phyloP scores from a whole-genome alignment of 1,284 basidiomycete species.

The Pisolithus thermaeus region DNA sequence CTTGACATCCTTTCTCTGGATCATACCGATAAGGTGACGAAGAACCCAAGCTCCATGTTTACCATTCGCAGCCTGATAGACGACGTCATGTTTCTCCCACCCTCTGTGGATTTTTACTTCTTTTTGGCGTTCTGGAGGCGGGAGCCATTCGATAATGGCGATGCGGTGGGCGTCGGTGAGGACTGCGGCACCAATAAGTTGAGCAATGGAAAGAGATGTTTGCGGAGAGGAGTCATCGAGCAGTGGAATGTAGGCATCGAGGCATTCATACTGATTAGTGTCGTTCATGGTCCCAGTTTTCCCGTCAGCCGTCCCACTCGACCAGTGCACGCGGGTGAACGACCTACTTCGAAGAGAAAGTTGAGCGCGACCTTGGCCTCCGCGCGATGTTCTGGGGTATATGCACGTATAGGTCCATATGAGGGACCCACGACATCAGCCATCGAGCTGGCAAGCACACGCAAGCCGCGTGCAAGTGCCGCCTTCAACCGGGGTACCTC shows the following conservation, averaged over 20 bases:
- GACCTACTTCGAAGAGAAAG: constrained; percentile 53
- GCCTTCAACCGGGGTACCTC: constrained; percentile 40
- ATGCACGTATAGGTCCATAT: constrained; percentile 53
- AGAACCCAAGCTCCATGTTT: constrained; percentile 54
- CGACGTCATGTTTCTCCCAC: constrained; percentile 47
- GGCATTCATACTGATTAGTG: constrained; percentile 42
- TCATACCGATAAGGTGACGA: constrained; percentile 41
- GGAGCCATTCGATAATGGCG: constrained; percentile 60
- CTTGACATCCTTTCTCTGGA: constrained; percentile 51
- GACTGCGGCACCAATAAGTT: constrained; percentile 49
- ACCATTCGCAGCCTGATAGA: constrained; percentile 8
- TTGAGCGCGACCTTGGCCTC: constrained; percentile 53
- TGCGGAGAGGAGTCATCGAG: constrained; percentile 39
- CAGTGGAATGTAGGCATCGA: constrained; percentile 64
- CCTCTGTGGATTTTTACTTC: constrained; percentile 57
- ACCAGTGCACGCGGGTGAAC: neutral
- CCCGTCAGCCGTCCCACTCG: neutral
- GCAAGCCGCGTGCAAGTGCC: constrained; percentile 57
- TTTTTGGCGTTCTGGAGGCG: constrained; percentile 45
- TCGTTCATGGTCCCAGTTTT: neutral
- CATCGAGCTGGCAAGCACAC: constrained; percentile 49
- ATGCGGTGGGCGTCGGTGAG: constrained; percentile 50
- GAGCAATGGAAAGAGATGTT: constrained; percentile 45
- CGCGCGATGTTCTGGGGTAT: constrained; percentile 38
- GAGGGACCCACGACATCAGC: constrained; percentile 63